Base-by-base conservation (phyloP, 1,284 basidiomycete genomes). In the Rhodotorula sp. region DNA sequence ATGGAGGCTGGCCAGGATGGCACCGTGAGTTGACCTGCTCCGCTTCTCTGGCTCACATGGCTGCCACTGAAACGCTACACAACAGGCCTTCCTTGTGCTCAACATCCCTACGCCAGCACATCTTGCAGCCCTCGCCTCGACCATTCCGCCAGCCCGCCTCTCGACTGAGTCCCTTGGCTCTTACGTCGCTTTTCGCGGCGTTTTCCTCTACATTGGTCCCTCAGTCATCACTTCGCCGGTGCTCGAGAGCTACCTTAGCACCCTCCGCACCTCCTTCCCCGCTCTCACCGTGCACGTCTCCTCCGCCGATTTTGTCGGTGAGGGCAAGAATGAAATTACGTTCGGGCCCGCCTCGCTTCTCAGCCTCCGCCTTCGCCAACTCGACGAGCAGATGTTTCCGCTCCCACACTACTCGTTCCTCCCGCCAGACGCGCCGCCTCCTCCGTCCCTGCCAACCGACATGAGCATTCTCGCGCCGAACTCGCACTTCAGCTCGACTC, bases 381-480 rank as follows among this genome's bases (percentile, higher is more conserved):
- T 97, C 48, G 91, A 97, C 78, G 74, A 85, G 0, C 80, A 86
- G 2, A 87, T 95, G 77, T 97, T 97, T 83, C 86, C 87, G 0
- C 78, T 91, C 9, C 90, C 90, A 1, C 84, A 88, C 66, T 88
- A 86, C 78, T 59, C 69, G 23, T 67, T 64, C 58, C 65, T 52
- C 5, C 21, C 53, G 44, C 21, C 46, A 8, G n/a, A 19, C 17
- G 5, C 52, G 3, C 49, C 55, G 0, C 23, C 49, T 5, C 48
- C 52, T 9, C 19, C 66, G 25, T 41, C 27, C 27, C 61, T 71
- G 4, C 64, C 45, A 0, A 3, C 57, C 19, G 19, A 7, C 27
- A 49, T 72, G 21, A 58, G 58, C 17, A 67, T 76, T 34, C 74
- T 77, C 23, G 57, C 71, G 13, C 61, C 70, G 1, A 79, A 77